Conservation (phyloP, 108 stramenopile genomes). For the Nitzschia sp. region DNA sequence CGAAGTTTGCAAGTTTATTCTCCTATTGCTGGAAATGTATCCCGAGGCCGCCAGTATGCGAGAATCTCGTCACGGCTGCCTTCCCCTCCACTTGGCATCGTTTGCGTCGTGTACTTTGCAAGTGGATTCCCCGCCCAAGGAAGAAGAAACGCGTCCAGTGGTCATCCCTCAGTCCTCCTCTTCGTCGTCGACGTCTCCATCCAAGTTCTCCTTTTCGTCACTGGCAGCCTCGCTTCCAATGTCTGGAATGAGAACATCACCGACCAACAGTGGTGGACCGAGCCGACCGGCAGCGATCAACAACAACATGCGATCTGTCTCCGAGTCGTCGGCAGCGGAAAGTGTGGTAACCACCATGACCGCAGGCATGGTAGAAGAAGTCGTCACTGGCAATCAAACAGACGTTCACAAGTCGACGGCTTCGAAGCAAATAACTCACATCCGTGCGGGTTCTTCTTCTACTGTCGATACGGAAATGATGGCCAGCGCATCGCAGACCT, state of each 20-base stretch:
- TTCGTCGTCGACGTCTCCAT: slow-evolving; percentile 1
- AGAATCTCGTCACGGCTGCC: slow-evolving; percentile 87
- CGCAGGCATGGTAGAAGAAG: slow-evolving; percentile 43
- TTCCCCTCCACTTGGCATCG: slow-evolving; percentile 83
- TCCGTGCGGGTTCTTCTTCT: background rate
- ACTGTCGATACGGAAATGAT: background rate
- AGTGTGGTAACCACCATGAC: slow-evolving; percentile 42
- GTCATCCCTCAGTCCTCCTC: background rate
- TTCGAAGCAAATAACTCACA: background rate
- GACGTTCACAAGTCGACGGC: slow-evolving; percentile 14
- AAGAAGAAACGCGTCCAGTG: background rate
- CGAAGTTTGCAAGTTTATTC: slow-evolving; percentile 76
- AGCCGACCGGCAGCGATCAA: slow-evolving; percentile 35
- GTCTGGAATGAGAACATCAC: background rate
- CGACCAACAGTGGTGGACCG: no score
- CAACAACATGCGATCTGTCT: slow-evolving; percentile 30
- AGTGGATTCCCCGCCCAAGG: background rate
- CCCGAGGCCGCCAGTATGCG: slow-evolving; percentile 78
- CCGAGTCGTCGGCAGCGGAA: slow-evolving; percentile 35
- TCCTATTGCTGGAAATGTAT: slow-evolving; percentile 60
- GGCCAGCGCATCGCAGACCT: background rate
- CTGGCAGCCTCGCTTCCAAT: background rate
- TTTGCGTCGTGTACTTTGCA: slow-evolving; percentile 70
- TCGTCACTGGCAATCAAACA: slow-evolving; percentile 34
- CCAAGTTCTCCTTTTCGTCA: slow-evolving; percentile 9